Base-by-base conservation (phyloP, 108 stramenopile genomes). In the Epipyxis sp. region DNA sequence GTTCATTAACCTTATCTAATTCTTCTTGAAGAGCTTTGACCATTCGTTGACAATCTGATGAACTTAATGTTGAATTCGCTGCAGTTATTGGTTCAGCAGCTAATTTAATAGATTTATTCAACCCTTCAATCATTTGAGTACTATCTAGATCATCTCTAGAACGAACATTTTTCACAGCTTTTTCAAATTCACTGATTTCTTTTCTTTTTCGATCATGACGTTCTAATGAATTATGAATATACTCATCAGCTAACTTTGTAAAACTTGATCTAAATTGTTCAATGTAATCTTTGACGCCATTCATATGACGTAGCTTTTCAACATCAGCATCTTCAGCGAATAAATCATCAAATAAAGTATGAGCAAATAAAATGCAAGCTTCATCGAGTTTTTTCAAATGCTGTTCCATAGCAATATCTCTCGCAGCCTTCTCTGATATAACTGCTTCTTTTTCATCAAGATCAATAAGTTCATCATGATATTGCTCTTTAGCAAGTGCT, bases 391-490 rank as follows among this genome's bases (percentile, higher is more conserved):
- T 41, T 39, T 77, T 61, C 27, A 81, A 69, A 32, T 83, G 77
- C 37, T 54, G 42, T 6, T 50, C 42, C 20, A 77, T 77, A 13
- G 80, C 69, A 32, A 46, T 74, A 42, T 87, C 87, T 25, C 87
- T n/a, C 25, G 44, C 82, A n/a, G 50, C 81, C 69, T 87, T 87
- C 42, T 85, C 88, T 30, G 72, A 83, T 29, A 83, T 65, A 20
- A 88, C 50, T 34, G 42, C 59, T 58, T 88, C 89, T 37, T 87
- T 85, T 77, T 89, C 87, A 69, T 88, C 76, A 1, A 82, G 83
- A 42, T 89, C 87, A 54, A 88, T 85, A 58, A 88, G 80, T 59
- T 89, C 87, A 44, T 89, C 89, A 54, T 89, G 87, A 40, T 83
- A 87, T 62, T 86, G 86, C 67, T 89, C 87, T 45, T 83, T 81